These are phyloP conservation scores for Purpureocillium takamizusanense DNA, from an alignment of 2,329 filamentous ascomycete species.

Conservation along the genomic window DNA sequence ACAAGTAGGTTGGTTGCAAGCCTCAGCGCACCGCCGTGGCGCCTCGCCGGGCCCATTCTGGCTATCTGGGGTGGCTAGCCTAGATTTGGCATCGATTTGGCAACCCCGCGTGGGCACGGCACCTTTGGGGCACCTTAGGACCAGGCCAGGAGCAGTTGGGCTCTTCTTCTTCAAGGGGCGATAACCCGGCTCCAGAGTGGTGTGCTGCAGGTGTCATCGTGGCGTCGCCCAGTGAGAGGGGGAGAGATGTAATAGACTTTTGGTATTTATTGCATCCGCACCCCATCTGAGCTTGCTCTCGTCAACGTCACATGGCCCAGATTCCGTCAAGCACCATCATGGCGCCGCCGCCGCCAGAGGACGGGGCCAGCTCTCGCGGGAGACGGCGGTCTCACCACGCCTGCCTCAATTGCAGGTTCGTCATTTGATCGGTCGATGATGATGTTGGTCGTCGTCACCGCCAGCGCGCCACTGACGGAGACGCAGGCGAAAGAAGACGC, in stretches of 20 bases:
- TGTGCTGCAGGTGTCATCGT: too few species aligned
- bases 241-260: not conserved
- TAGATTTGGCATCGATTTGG: too few species aligned
- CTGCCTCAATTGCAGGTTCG: conserved; percentile 38
- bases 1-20: too few species aligned
- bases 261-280: not conserved
- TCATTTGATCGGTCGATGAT: not conserved
- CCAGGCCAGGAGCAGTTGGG: too few species aligned
- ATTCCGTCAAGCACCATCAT: conserved; percentile 10
- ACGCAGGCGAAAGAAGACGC: conserved; percentile 36
- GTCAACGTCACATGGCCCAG: not conserved
- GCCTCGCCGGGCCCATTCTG: too few species aligned
- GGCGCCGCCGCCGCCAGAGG: conserved; percentile 22
- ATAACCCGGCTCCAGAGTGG: too few species aligned
- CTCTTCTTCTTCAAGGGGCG: too few species aligned
- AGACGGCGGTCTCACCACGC: conserved; percentile 31
- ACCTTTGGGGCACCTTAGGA: too few species aligned
- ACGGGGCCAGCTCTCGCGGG: conserved; percentile 18
- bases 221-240: too few species aligned
- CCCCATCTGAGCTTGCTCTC: not conserved
- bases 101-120: too few species aligned
- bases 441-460: not conserved
- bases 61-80: too few species aligned
- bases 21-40: too few species aligned
- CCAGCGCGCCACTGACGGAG: not conserved